Evolutionary conservation across 176 grass and related monocot genomes (phyloP).

Genomic region (Juncus effusus): DNA sequence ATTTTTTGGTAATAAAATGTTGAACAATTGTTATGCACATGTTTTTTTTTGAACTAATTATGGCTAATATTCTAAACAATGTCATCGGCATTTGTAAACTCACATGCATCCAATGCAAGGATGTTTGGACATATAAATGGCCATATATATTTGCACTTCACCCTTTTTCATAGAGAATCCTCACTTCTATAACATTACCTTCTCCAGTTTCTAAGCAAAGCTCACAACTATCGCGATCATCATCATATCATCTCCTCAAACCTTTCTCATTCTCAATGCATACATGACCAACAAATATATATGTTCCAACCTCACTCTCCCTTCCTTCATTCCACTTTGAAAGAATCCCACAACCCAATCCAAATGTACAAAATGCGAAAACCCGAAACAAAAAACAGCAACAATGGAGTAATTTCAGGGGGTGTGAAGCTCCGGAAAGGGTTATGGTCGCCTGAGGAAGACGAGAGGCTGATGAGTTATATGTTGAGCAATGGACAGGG

Average conservation of each 20-base stretch:
- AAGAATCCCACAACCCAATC: neutral
- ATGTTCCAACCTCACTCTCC: slow-evolving; percentile 30
- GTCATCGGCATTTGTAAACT: no score
- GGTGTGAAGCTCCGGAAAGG: slow-evolving; percentile 72
- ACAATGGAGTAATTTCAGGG: slow-evolving; percentile 15
- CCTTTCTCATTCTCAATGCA: slow-evolving; percentile 20
- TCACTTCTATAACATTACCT: slow-evolving; percentile 22
- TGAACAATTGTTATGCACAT: no score
- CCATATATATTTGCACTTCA: neutral
- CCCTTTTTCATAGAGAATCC: slow-evolving; percentile 17
- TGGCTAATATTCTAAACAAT: no score
- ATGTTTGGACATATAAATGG: no score
- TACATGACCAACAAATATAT: slow-evolving; percentile 30
- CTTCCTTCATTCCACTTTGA: slow-evolving; percentile 20
- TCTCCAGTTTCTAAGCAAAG: slow-evolving; percentile 94
- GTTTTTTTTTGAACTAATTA: no score
- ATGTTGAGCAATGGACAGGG: slow-evolving; percentile 89
- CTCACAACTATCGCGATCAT: slow-evolving; percentile 66
- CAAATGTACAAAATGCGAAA: slow-evolving; percentile 66
- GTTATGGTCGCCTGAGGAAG: slow-evolving; percentile 98
- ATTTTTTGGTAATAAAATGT: no score
- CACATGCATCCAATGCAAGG: no score
- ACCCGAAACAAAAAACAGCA: slow-evolving; percentile 36
- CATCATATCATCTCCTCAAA: slow-evolving; percentile 66
- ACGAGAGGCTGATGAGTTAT: slow-evolving; percentile 83